A percentile compares a stretch with the other conserved stretches of the same genome.
Conservation (phyloP, 495 filamentous ascomycete genomes). For the Hypoxylon crocopeplum region DNA sequence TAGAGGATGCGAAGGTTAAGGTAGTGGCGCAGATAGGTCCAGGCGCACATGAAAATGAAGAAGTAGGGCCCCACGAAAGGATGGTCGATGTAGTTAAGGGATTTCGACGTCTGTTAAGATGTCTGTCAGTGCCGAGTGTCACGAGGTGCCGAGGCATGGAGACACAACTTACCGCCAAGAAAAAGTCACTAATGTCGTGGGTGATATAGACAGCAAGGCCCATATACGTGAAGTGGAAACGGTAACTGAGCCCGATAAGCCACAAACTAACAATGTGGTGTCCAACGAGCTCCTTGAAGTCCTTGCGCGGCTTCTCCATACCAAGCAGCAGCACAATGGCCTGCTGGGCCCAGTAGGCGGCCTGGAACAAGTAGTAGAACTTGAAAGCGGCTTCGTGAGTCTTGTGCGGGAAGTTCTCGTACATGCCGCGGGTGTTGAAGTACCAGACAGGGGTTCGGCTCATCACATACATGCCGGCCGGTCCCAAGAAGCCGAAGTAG, state of each 20-base stretch:
- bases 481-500: conserved; percentile 86
- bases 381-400: conserved; percentile 84
- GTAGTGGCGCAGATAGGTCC: conserved; percentile 93
- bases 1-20: conserved; percentile 88
- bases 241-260: conserved; percentile 89
- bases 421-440: conserved; percentile 90
- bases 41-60: conserved; percentile 78
- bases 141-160: background rate
- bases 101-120: conserved; percentile 78
- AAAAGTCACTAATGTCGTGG: conserved; percentile 95
- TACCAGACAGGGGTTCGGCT: conserved; percentile 89
- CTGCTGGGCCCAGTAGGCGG: conserved; percentile 95
- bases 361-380: conserved; percentile 94
- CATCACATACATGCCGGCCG: conserved; percentile 91
- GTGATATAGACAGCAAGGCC: conserved; percentile 97
- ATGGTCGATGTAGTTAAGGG: conserved; percentile 89
- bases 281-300: conserved; percentile 91
- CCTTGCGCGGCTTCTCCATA: conserved; percentile 92
- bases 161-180: conserved; percentile 79
- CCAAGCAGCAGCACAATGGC: conserved; percentile 86
- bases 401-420: conserved; percentile 85
- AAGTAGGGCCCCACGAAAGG: conserved; percentile 82
- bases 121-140: conserved; percentile 2
- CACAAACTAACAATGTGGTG: conserved; percentile 92
- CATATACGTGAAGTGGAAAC: conserved; percentile 98